A percentile compares a stretch with the other conserved stretches of the same genome.
Conservation (phyloP, 2,329 filamentous ascomycete genomes). For the Trichoderma sp. region DNA sequence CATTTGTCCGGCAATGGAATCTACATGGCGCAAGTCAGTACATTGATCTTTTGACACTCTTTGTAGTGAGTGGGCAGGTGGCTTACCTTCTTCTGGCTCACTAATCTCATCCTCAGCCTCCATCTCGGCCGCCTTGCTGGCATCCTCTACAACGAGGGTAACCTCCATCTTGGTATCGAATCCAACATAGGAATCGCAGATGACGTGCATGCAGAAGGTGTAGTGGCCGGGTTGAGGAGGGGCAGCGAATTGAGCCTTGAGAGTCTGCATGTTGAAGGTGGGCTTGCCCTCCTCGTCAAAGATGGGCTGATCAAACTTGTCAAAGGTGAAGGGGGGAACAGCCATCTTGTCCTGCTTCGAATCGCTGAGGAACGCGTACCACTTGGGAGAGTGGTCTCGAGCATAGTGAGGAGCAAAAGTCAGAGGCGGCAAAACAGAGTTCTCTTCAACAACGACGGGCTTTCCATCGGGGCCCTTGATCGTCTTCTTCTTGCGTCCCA, state of each 20-base stretch:
- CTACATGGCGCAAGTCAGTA: slow-evolving; percentile 42
- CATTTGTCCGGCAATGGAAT: slow-evolving; percentile 90
- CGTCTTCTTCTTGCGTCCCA: slow-evolving; percentile 69
- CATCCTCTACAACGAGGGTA: slow-evolving; percentile 82
- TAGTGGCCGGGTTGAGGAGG: slow-evolving; percentile 90
- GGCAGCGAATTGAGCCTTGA: slow-evolving; percentile 96
- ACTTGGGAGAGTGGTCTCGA: slow-evolving; percentile 82
- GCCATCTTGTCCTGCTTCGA: slow-evolving; percentile 93
- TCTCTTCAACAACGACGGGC: slow-evolving; percentile 54
- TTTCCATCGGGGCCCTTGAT: slow-evolving; percentile 61
- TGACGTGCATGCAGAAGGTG: slow-evolving; percentile 87
- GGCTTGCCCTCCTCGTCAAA: slow-evolving; percentile 77
- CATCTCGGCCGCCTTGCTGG: slow-evolving; percentile 76
- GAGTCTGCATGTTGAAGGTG: slow-evolving; percentile 90
- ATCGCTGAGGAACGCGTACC: slow-evolving; percentile 93
- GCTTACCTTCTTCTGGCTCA: slow-evolving; percentile 93
- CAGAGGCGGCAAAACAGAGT: slow-evolving; percentile 74
- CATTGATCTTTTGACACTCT: background rate
- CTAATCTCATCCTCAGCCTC: slow-evolving; percentile 91
- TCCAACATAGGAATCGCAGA: slow-evolving; percentile 93
- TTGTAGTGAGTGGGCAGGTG: slow-evolving; percentile 5
- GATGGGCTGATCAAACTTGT: slow-evolving; percentile 84
- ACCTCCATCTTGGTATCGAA: slow-evolving; percentile 92
- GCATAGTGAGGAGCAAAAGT: slow-evolving; percentile 87
- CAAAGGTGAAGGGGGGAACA: slow-evolving; percentile 94